These are phyloP conservation scores for Curvularia sp. DNA, from an alignment of 2,329 filamentous ascomycete genomes.

Conservation along the genomic window DNA sequence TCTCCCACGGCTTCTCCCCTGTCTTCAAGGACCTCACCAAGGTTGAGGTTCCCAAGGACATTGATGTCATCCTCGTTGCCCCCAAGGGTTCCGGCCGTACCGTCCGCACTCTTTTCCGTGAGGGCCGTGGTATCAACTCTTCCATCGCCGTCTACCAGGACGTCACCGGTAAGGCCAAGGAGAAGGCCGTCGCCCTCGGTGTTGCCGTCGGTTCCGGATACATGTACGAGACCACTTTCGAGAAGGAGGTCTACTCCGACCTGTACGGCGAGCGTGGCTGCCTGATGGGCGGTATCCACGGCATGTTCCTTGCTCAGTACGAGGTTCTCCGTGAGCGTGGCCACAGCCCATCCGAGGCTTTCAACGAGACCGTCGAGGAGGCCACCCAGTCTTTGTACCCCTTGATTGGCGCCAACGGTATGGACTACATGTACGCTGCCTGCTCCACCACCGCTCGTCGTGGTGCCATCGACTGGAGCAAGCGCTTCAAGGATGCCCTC, in stretches of 20 bases:
- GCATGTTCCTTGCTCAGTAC: constrained; percentile 99
- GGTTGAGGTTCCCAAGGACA: constrained; percentile 92
- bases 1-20: constrained; percentile 99
- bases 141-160: constrained; percentile 99
- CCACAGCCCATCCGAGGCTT: constrained; percentile 96
- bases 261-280: constrained; percentile 99
- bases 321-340: constrained; percentile 99
- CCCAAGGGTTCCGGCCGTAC: constrained; percentile 99
- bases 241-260: constrained; percentile 99
- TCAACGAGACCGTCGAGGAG: constrained; percentile 99
- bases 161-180: constrained; percentile 95
- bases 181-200: constrained; percentile 96
- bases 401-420: constrained; percentile 94
- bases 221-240: constrained; percentile 99
- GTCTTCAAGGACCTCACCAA: constrained; percentile 99
- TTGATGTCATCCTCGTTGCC: constrained; percentile 99
- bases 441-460: constrained; percentile 98
- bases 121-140: constrained; percentile 99
- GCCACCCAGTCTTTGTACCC: constrained; percentile 98
- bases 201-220: constrained; percentile 97
- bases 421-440: constrained; percentile 99
- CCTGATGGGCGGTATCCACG: constrained; percentile 99
- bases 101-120: constrained; percentile 97
- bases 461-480: constrained; percentile 98
- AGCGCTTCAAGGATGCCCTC: constrained; percentile 94